Evolutionary conservation across 768 basidiomycete genomes (phyloP), one percentile per base, ranked within the genome.

Genomic region (Pulveroboletus sp.): DNA sequence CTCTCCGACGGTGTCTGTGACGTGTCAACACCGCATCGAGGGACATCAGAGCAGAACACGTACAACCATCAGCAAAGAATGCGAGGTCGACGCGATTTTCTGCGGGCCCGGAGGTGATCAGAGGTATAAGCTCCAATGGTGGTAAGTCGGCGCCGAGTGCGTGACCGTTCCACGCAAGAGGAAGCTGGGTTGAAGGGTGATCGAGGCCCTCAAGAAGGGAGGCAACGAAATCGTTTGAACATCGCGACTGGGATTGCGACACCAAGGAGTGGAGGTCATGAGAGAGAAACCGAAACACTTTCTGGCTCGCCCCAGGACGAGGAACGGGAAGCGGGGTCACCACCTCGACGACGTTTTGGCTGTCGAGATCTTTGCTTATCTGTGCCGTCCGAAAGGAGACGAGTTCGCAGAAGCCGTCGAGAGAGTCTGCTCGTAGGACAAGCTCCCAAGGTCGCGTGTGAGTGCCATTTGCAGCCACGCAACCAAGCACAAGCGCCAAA

Each of bases 51-150:
- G 40, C 1, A 15, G 30, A 26, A 28, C 26, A 73, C 85, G 52
- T 64, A 88, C 87, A 89, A 31, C 88, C 87, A 54, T 89, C 86
- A 0, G 80, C 76, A 64, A 89, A 88, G 68, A 89, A 89, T 10
- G 86, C 79, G 8, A 90, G 68, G 68, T 88, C 81, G 24, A 88
- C 78, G 15, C 88, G 78, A 61, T 89, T 89, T 33, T 63, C 61
- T 10, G 80, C 74, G 8, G 78, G 72, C 0, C 87, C 87, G 30
- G 86, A 84, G 6, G 76, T 68, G 26, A 79, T 70, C 24, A 89
- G 71, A 38, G 82, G 81, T 9, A 73, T 55, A 8, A 87, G 60
- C 50, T 83, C 76, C 32, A 86, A 69, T 2, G 73, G 71, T 1
- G 81, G 82, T 1, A 64, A 27, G 27, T 56, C 48, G 14, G 56